These are phyloP conservation scores for Sporothrix brunneoviolacea DNA, from an alignment of 2,329 filamentous ascomycete genomes.

Conservation along the genomic window DNA sequence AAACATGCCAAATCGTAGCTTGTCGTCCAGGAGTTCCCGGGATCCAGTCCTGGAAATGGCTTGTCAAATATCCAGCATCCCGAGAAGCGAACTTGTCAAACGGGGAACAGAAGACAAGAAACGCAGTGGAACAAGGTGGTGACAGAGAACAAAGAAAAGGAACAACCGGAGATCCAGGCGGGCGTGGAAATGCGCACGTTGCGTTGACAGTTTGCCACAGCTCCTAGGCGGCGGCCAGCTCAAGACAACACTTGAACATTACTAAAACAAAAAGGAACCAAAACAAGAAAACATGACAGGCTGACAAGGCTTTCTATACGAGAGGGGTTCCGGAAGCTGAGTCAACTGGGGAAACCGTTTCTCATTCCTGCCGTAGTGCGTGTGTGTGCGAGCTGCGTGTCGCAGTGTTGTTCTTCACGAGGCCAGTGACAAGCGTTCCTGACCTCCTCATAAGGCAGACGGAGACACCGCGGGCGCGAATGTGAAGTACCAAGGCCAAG, in stretches of 20 bases:
- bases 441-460: background rate
- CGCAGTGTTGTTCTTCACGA: background rate
- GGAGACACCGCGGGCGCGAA: no score
- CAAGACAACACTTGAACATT: background rate
- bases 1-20: background rate
- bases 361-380: slow-evolving; percentile 2
- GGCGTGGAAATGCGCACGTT: background rate
- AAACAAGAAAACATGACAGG: slow-evolving; percentile 5
- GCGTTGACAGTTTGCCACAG: slow-evolving; percentile 10
- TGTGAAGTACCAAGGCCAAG: background rate
- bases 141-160: background rate
- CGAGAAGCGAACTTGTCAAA: background rate
- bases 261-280: slow-evolving; percentile 1
- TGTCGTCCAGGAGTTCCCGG: background rate
- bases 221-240: background rate
- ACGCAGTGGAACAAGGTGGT: background rate
- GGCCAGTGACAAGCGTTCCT: background rate
- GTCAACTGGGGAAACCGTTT: background rate
- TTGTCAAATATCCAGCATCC: background rate
- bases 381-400: background rate
- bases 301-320: slow-evolving; percentile 5
- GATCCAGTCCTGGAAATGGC: background rate
- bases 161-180: background rate
- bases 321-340: background rate
- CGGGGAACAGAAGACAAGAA: background rate